Conservation (phyloP, 441 rosid genomes). For the Metrosideros polymorpha region DNA sequence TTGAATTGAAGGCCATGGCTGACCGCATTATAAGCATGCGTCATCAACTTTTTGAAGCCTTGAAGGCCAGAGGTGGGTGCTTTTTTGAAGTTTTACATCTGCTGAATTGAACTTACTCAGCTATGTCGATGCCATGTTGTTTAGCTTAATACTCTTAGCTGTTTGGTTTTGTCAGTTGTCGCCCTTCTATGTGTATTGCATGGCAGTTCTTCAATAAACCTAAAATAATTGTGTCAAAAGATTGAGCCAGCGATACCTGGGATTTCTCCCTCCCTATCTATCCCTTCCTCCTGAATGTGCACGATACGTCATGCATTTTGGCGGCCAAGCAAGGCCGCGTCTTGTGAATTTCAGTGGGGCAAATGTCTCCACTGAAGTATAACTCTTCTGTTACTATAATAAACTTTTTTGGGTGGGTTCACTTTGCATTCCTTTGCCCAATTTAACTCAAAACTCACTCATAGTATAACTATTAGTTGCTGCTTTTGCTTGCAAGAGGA, state of each 20-base stretch:
- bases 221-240: neutral
- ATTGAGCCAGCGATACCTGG: neutral
- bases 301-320: neutral
- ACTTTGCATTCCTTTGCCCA: neutral
- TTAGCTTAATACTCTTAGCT: neutral
- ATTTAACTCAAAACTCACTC: neutral
- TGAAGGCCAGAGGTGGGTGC: constrained; percentile 46
- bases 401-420: neutral
- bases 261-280: neutral
- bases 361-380: neutral
- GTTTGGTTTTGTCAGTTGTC: neutral
- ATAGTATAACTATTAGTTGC: neutral
- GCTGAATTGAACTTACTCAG: neutral
- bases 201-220: neutral
- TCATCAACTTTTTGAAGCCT: constrained; percentile 60
- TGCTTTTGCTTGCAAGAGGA: neutral
- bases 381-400: neutral
- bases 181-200: neutral
- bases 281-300: neutral
- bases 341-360: neutral
- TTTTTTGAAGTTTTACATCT: neutral
- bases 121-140: neutral
- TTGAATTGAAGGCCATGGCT: constrained; percentile 92
- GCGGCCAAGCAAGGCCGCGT: neutral
- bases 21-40: constrained; percentile 90